Conservation (phyloP, 1,139 yeast genomes). For the Blastobotrys buckinghamii region DNA sequence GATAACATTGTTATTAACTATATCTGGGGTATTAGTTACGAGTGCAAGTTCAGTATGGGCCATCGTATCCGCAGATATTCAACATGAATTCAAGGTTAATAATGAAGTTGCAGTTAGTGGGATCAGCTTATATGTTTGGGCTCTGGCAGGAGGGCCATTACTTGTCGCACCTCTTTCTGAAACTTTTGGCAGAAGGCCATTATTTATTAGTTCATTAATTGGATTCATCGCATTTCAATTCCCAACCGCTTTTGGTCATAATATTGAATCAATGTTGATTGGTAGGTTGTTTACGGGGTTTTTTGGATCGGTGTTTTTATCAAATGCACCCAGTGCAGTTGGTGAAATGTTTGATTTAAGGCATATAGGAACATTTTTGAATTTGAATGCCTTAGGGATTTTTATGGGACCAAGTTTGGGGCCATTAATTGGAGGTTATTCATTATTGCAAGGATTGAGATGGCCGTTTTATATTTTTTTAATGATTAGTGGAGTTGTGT, state of each 20-base stretch:
- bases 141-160: slow-evolving; percentile 56
- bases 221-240: slow-evolving; percentile 53
- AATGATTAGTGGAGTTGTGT: slow-evolving; percentile 56
- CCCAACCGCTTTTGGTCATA: slow-evolving; percentile 58
- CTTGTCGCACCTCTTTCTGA: slow-evolving; percentile 62
- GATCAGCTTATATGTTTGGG: slow-evolving; percentile 57
- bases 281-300: slow-evolving; percentile 61
- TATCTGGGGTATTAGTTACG: slow-evolving; percentile 44
- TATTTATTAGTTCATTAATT: slow-evolving; percentile 33
- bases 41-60: slow-evolving; percentile 54
- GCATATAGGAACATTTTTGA: slow-evolving; percentile 63
- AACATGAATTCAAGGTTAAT: slow-evolving; percentile 23
- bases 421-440: slow-evolving; percentile 49
- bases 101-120: slow-evolving; percentile 38
- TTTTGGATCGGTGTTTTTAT: slow-evolving; percentile 60
- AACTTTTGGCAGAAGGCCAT: slow-evolving; percentile 54
- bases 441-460: slow-evolving; percentile 34
- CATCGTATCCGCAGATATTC: slow-evolving; percentile 42
- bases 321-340: slow-evolving; percentile 76
- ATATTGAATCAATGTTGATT: slow-evolving; percentile 60
- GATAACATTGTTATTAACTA: not conserved
- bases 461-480: slow-evolving; percentile 54
- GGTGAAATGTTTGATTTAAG: slow-evolving; percentile 62
- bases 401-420: slow-evolving; percentile 64
- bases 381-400: slow-evolving; percentile 54